These are phyloP conservation scores for Cenchrus fungigraminus DNA, from an alignment of 176 grass and related monocot species.

Conservation along the genomic window DNA sequence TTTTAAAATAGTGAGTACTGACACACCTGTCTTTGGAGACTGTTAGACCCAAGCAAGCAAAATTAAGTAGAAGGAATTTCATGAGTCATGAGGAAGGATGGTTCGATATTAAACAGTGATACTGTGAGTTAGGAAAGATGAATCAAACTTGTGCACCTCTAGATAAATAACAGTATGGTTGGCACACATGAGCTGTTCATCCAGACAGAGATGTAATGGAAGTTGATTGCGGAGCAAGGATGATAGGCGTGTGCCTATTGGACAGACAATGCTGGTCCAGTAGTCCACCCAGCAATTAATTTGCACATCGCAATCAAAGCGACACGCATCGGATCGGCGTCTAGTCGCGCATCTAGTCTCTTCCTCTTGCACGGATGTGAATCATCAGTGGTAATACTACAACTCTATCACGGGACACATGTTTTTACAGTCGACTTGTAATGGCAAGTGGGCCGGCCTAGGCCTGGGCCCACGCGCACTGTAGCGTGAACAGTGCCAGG, in stretches of 20 bases:
- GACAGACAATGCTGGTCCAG: neutral
- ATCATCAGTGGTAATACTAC: neutral
- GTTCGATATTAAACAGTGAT: neutral
- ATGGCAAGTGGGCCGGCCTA: no score
- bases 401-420: neutral
- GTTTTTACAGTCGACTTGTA: neutral
- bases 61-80: neutral
- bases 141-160: neutral
- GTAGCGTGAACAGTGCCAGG: no score
- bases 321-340: neutral
- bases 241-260: neutral
- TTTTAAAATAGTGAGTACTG: neutral
- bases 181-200: constrained; percentile 2
- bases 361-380: neutral
- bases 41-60: neutral
- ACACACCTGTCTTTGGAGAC: neutral
- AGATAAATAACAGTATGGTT: neutral
- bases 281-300: neutral
- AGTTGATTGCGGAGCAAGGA: neutral
- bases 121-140: neutral
- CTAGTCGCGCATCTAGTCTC: neutral
- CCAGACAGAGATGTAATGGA: constrained; percentile 11
- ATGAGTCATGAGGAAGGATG: neutral
- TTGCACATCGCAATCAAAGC: neutral
- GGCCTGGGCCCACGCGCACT: no score